phyloP scores from a whole-genome alignment of 306 rosid genomes.

The Sindora glabra region DNA sequence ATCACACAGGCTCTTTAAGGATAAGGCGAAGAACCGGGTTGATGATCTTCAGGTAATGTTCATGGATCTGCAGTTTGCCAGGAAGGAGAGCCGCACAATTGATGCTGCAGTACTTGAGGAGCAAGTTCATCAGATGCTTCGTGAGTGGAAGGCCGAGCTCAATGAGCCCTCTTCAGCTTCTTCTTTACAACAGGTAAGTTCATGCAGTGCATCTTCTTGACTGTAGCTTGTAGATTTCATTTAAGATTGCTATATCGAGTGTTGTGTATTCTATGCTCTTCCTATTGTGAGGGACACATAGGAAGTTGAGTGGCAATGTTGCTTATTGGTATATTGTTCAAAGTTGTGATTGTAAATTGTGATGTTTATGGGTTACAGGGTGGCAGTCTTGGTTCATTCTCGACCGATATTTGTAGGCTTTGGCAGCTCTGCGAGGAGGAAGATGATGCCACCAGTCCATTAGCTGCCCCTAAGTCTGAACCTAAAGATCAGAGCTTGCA shows the following conservation, averaged over 20 bases:
- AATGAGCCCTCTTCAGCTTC: slow-evolving; percentile 95
- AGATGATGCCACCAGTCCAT: slow-evolving; percentile 96
- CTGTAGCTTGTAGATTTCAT: slow-evolving; percentile 6
- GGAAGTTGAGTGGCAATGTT: slow-evolving; percentile 14
- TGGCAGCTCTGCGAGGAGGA: slow-evolving; percentile 95
- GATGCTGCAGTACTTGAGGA: slow-evolving; percentile 85
- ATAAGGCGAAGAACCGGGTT: slow-evolving; percentile 94
- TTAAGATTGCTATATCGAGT: background rate
- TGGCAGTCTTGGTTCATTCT: slow-evolving; percentile 92
- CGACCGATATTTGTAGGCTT: slow-evolving; percentile 84
- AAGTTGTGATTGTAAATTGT: slow-evolving; percentile 38
- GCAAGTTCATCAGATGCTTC: slow-evolving; percentile 98
- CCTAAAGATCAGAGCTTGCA: slow-evolving; percentile 58
- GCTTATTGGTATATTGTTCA: slow-evolving; percentile 10
- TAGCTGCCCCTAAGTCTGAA: slow-evolving; percentile 74
- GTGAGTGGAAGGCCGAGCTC: slow-evolving; percentile 97
- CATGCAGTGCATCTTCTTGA: slow-evolving; percentile 5
- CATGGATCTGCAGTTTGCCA: slow-evolving; percentile 80
- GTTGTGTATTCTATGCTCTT: slow-evolving; percentile 3
- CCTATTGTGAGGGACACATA: slow-evolving; percentile 13
- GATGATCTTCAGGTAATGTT: slow-evolving; percentile 89
- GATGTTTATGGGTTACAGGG: slow-evolving; percentile 58
- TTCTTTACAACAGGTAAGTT: slow-evolving; percentile 89
- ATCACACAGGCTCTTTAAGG: slow-evolving; percentile 87
- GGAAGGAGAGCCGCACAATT: slow-evolving; percentile 88